These are phyloP conservation scores for Geosmithia putterillii DNA, from an alignment of 2,329 filamentous ascomycete genomes.

Conservation along the genomic window DNA sequence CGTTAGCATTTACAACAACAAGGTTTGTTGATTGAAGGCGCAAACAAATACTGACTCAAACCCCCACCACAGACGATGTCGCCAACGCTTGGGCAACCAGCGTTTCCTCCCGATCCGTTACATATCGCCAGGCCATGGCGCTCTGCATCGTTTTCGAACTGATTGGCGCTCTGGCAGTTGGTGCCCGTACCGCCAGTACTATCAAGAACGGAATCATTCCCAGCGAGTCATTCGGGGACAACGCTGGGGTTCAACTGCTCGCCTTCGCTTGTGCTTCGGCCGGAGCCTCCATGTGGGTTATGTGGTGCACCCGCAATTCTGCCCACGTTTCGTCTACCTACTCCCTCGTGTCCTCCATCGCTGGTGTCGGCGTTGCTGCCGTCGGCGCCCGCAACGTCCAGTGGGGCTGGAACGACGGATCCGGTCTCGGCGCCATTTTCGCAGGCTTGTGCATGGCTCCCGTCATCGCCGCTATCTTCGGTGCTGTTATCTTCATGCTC, in stretches of 20 bases:
- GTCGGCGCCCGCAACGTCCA: slow-evolving; percentile 48
- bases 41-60: neutral
- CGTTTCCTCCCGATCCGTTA: slow-evolving; percentile 66
- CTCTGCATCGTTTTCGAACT: slow-evolving; percentile 57
- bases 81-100: slow-evolving; percentile 75
- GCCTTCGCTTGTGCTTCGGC: slow-evolving; percentile 54
- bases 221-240: slow-evolving; percentile 39
- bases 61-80: slow-evolving; percentile 52
- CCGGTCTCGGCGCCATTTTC: slow-evolving; percentile 61
- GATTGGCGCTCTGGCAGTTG: slow-evolving; percentile 53
- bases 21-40: neutral
- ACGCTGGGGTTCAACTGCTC: slow-evolving; percentile 56
- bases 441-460: slow-evolving; percentile 62
- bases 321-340: slow-evolving; percentile 64
- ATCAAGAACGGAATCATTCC: slow-evolving; percentile 73
- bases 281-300: slow-evolving; percentile 59
- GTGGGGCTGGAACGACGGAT: slow-evolving; percentile 59
- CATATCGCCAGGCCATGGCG: slow-evolving; percentile 57
- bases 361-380: slow-evolving; percentile 56
- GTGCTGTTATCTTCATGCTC: slow-evolving; percentile 55
- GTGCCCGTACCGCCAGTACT: slow-evolving; percentile 58
- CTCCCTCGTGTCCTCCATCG: slow-evolving; percentile 56
- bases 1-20: too few species aligned
- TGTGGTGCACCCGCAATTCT: slow-evolving; percentile 67
- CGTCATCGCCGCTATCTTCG: slow-evolving; percentile 51